Conservation (phyloP, 345 rosid species). For the Linum trigynum region DNA sequence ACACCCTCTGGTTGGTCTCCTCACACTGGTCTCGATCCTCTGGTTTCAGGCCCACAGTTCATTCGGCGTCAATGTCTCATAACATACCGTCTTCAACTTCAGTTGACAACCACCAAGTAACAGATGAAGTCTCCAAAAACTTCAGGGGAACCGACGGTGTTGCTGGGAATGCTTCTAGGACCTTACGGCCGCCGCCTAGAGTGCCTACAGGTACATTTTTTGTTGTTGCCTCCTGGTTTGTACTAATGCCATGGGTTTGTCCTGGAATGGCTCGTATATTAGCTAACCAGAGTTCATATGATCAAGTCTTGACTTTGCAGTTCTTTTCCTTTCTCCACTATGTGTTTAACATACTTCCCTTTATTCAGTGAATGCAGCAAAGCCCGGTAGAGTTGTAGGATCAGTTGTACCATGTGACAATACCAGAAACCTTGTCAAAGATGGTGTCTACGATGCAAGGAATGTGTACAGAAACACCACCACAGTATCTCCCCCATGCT, state of each 20-base stretch:
- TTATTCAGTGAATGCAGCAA: slow-evolving; percentile 34
- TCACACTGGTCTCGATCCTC: background rate
- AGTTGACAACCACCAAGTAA: background rate
- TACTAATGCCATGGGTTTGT: too few relatives aligned
- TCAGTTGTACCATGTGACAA: slow-evolving; percentile 49
- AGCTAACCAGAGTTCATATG: too few relatives aligned
- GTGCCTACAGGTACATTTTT: background rate
- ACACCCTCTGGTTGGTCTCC: background rate
- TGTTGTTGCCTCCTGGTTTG: background rate
- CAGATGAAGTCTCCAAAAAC: slow-evolving; percentile 3
- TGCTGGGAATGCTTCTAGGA: background rate
- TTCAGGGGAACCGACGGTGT: background rate
- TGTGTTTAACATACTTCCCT: background rate
- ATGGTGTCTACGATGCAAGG: slow-evolving; percentile 34
- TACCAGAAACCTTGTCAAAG: slow-evolving; percentile 36
- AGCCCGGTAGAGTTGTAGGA: slow-evolving; percentile 79
- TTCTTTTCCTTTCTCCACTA: background rate
- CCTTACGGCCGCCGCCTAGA: background rate
- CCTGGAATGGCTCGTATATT: too few relatives aligned
- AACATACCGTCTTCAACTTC: background rate
- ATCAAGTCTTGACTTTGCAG: too few relatives aligned
- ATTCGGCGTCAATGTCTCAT: background rate
- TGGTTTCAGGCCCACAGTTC: slow-evolving; percentile 1
- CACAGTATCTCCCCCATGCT: slow-evolving; percentile 38
- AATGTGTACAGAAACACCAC: slow-evolving; percentile 32